These are phyloP conservation scores for Monosporozyma siamensis DNA, from an alignment of 805 yeast genomes.

Conservation along the genomic window DNA sequence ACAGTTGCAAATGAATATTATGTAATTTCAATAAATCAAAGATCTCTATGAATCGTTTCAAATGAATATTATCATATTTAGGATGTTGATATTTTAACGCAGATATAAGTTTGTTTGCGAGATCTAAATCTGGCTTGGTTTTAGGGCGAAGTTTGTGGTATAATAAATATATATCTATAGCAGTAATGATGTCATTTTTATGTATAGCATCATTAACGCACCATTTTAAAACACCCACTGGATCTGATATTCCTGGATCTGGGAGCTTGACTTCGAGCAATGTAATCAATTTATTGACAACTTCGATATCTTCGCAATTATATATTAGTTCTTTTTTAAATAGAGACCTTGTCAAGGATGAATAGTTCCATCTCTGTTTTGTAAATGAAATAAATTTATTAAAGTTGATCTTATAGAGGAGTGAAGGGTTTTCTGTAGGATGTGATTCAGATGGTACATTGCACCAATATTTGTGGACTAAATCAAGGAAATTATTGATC, in stretches of 20 bases:
- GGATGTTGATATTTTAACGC: constrained; percentile 19
- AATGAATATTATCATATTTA: constrained; percentile 11
- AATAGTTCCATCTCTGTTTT: background rate
- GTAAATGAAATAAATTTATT: background rate
- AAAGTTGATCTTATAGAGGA: no score
- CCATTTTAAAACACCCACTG: constrained; percentile 9
- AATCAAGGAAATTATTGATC: no score
- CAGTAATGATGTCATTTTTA: constrained; percentile 14
- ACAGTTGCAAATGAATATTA: constrained; percentile 3
- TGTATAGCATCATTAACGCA: constrained; percentile 14
- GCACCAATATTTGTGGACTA: no score
- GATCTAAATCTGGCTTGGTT: constrained; percentile 3
- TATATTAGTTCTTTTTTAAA: background rate
- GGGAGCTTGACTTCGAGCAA: background rate
- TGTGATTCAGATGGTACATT: no score
- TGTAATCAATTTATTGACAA: background rate
- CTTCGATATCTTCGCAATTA: background rate
- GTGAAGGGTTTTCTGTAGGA: no score
- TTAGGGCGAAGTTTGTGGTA: constrained; percentile 10
- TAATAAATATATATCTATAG: constrained; percentile 17
- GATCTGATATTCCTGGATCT: background rate
- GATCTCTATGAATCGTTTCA: constrained; percentile 12
- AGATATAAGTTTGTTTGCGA: constrained; percentile 11
- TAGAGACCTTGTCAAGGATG: background rate
- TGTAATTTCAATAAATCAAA: constrained; percentile 7